Percentiles rank a stretch among this genome's conserved stretches.
Conservation (phyloP, 1,284 basidiomycete genomes). For the Ganoderma resinaceum region DNA sequence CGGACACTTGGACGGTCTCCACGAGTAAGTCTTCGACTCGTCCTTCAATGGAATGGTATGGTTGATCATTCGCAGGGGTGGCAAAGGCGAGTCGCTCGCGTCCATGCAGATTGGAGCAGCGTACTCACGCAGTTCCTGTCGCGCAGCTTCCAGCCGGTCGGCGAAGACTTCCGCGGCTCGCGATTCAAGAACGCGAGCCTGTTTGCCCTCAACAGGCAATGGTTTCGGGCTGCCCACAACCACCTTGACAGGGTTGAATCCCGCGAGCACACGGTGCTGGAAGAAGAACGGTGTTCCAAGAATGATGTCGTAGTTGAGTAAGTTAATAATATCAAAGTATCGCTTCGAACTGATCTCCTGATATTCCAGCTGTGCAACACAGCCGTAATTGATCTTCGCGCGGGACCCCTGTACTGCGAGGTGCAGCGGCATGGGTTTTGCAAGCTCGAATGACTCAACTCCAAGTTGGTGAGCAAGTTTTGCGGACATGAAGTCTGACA, state of each 20-base stretch:
- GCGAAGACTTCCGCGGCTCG: conserved; percentile 27
- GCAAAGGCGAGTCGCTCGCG: conserved; percentile 37
- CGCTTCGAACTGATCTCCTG: conserved; percentile 35
- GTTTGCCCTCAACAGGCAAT: conserved; percentile 22
- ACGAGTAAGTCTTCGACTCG: conserved; percentile 38
- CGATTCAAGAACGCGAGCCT: conserved; percentile 19
- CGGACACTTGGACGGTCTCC: conserved; percentile 40
- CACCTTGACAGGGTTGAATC: background rate
- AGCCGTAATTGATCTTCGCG: conserved; percentile 12
- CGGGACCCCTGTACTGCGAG: conserved; percentile 32
- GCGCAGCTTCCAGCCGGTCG: conserved; percentile 22
- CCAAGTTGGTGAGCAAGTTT: conserved; percentile 43
- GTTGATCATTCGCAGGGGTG: conserved; percentile 44
- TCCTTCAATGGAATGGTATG: conserved; percentile 47
- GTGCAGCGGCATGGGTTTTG: conserved; percentile 38
- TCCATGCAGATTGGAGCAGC: conserved; percentile 38
- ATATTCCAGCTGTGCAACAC: conserved; percentile 31
- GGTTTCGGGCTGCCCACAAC: background rate
- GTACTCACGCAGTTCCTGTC: conserved; percentile 29
- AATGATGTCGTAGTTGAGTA: conserved; percentile 5
- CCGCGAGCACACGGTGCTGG: background rate
- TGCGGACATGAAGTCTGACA: conserved; percentile 47
- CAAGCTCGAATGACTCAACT: conserved; percentile 25
- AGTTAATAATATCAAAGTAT: conserved; percentile 31
- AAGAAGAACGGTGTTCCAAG: conserved; percentile 4